Percentiles rank a stretch among this genome's conserved stretches.
Evolutionary conservation across 2,329 filamentous ascomycete species (phyloP).

Genomic region (Claviceps lovelessii): DNA sequence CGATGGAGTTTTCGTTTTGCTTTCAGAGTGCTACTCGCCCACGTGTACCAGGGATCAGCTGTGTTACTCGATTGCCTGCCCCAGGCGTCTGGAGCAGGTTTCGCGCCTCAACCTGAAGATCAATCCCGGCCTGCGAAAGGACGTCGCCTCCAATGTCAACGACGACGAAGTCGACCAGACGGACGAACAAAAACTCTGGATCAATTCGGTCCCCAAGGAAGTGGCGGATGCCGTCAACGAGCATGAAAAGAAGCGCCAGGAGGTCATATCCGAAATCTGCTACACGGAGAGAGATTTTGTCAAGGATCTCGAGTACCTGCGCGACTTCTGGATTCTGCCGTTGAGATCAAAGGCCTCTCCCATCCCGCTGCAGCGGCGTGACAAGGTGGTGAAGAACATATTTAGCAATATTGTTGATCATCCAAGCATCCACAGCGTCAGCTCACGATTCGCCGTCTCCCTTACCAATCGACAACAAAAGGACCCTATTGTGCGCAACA

Average conservation of each 20-base stretch:
- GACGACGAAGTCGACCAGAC: conserved; percentile 74
- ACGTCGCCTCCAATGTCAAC: conserved; percentile 41
- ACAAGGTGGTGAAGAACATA: conserved; percentile 84
- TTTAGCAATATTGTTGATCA: conserved; percentile 89
- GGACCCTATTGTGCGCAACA: conserved; percentile 69
- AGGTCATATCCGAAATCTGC: conserved; percentile 95
- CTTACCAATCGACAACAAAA: conserved; percentile 85
- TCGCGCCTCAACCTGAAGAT: conserved; percentile 87
- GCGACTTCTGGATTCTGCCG: conserved; percentile 97
- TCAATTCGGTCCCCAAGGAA: conserved; percentile 94
- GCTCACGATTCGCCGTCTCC: conserved; percentile 74
- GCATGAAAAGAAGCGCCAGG: conserved; percentile 90
- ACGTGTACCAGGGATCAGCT: conserved; percentile 91
- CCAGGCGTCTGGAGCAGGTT: conserved; percentile 83
- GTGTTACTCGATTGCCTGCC: conserved; percentile 96
- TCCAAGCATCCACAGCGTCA: conserved; percentile 72
- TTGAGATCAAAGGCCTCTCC: conserved; percentile 70
- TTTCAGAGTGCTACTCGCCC: conserved; percentile 95
- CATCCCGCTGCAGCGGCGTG: conserved; percentile 73
- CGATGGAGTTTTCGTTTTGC: conserved; percentile 88
- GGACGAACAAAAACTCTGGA: conserved; percentile 97
- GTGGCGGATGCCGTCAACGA: conserved; percentile 81
- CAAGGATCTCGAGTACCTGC: conserved; percentile 92
- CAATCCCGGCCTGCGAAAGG: conserved; percentile 67
- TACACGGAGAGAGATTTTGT: conserved; percentile 98